Conservation (phyloP, 768 basidiomycete species). For the Leucosporidium creatinivorum region DNA sequence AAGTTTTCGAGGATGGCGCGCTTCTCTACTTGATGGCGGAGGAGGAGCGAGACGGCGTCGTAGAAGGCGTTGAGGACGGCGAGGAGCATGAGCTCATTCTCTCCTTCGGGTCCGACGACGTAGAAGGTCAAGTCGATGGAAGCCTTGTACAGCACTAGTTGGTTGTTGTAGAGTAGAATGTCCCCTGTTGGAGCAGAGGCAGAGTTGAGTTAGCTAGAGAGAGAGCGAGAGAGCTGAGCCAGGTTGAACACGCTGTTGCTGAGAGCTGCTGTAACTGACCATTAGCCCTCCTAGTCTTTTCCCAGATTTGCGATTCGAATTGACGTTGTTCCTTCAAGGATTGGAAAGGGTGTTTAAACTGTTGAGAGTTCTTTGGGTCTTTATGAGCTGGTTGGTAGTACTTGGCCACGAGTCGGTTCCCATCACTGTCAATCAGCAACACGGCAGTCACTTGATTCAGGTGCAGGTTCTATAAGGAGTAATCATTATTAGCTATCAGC, state of each 20-base stretch:
- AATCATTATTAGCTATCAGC: not conserved
- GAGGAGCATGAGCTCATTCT: constrained; percentile 95
- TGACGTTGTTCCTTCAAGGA: constrained; percentile 85
- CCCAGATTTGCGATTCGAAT: constrained; percentile 95
- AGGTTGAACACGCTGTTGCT: not conserved
- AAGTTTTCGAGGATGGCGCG: constrained; percentile 87
- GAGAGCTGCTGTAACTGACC: constrained; percentile 55
- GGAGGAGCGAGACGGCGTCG: constrained; percentile 75
- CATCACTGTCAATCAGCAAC: constrained; percentile 89
- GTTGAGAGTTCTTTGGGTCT: constrained; percentile 43
- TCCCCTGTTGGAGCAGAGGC: constrained; percentile 55
- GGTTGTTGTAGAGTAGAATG: constrained; percentile 81
- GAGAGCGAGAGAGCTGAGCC: not conserved
- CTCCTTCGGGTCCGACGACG: constrained; percentile 73
- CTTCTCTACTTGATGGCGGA: constrained; percentile 91
- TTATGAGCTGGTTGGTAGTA: constrained; percentile 75
- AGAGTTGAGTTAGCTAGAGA: not conserved
- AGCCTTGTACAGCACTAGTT: constrained; percentile 87
- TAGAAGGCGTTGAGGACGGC: constrained; percentile 72
- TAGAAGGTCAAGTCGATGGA: constrained; percentile 94
- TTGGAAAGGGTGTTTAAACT: constrained; percentile 31
- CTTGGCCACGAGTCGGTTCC: constrained; percentile 88
- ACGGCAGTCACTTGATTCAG: constrained; percentile 82
- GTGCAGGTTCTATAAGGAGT: constrained; percentile 16
- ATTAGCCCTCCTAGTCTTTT: constrained; percentile 89